Base-by-base conservation (phyloP, 495 filamentous ascomycete species). In the Letharia lupina region DNA sequence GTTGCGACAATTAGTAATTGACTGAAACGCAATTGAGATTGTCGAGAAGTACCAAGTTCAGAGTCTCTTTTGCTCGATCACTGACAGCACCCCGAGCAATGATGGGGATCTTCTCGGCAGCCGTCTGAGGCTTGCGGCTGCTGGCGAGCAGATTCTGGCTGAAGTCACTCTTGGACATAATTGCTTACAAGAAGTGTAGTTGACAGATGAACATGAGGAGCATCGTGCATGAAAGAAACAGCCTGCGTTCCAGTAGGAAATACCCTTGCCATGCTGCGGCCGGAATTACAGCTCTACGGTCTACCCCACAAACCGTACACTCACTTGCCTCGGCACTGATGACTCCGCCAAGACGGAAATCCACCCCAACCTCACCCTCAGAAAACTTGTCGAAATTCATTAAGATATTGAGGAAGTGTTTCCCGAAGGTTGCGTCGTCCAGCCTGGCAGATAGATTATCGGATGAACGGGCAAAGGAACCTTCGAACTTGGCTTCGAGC, bases 11-110 rank as follows among this genome's bases (percentile, higher is more conserved):
- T 57, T 45, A 50, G 54, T 20, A 44, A 10, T 54, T 60, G 39
- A 57, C 16, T 9, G 35, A 13, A 52, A 1, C 23, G 35, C 69
- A 60, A 54, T 54, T 65, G 50, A 23, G 15, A 16, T 47, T 58
- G 20, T 59, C 48, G 28, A 23, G 41, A n/a, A 37, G 50, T 79
- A 88, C 86, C 73, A 86, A 71, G 72, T 89, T 86, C 65, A 89
- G 77, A 37, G 83, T 90, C 79, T 89, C 83, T 81, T 84, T 87
- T 56, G 92, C 92, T 68, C 84, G 82, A 40, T 95, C 91, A 81
- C 90, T 91, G 63, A 96, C 89, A 69, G 80, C 81, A 64, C 75
- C 73, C 68, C 81, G 78, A 76, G 87, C 89, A 70, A 90, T 85
- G 70, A 86, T 73, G 1, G 84, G 83, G 60, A 87, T 83, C 70